These are phyloP conservation scores for Ceratocystis colombiana DNA, from an alignment of 2,329 filamentous ascomycete species.

Conservation along the genomic window DNA sequence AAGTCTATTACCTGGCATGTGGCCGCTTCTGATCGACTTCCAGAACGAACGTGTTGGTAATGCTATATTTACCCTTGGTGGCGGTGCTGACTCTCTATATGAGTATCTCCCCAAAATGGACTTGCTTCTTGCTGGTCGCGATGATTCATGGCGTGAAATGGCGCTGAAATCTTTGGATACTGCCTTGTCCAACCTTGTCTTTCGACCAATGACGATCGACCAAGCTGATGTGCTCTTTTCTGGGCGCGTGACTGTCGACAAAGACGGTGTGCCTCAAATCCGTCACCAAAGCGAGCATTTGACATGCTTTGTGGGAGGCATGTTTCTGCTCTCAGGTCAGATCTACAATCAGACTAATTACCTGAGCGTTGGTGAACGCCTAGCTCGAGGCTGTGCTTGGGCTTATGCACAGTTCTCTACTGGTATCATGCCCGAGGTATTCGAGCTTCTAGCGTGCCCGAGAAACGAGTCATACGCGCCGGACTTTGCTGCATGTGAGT, in stretches of 20 bases:
- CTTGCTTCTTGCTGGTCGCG: conserved; percentile 54
- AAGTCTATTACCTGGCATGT: conserved; percentile 66
- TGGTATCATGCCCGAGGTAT: conserved; percentile 53
- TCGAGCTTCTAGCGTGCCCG: conserved; percentile 40
- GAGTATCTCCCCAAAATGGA: conserved; percentile 54
- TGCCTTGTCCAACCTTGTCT: conserved; percentile 54
- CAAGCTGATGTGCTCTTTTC: conserved; percentile 55
- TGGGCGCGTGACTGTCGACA: conserved; percentile 32
- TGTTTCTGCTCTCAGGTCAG: conserved; percentile 53
- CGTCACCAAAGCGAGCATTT: conserved; percentile 40
- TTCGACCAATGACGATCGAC: conserved; percentile 55
- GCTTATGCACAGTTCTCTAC: conserved; percentile 47
- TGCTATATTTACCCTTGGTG: conserved; percentile 43
- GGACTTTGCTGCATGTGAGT: conserved; percentile 29
- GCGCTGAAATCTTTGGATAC: conserved; percentile 52
- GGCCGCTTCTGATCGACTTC: conserved; percentile 54
- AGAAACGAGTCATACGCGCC: conserved; percentile 28
- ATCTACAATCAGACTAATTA: conserved; percentile 46
- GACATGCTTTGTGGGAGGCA: conserved; percentile 55
- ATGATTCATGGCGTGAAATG: conserved; percentile 52
- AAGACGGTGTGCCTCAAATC: neutral
- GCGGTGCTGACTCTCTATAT: conserved; percentile 46
- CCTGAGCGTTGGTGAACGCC: conserved; percentile 45
- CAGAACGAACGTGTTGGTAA: conserved; percentile 31
- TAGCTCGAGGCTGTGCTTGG: conserved; percentile 56